Evolutionary conservation across 2,329 filamentous ascomycete genomes (phyloP).

Genomic region (Exophiala viscosa): DNA sequence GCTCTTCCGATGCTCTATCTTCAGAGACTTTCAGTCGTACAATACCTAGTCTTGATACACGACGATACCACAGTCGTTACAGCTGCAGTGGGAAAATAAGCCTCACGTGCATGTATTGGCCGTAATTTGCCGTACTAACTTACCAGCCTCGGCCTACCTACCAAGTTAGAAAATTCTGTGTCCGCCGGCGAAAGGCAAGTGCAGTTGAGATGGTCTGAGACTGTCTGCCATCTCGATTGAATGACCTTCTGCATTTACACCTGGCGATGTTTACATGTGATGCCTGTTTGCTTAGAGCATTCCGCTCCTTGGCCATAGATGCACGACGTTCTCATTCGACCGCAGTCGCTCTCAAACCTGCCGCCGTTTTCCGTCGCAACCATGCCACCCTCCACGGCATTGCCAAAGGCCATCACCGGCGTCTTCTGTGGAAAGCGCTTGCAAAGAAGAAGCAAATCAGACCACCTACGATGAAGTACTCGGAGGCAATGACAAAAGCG

Average conservation of each 20-base stretch:
- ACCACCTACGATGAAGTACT: slow-evolving; percentile 2
- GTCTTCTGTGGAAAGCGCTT: slow-evolving; percentile 11
- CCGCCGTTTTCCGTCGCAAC: slow-evolving; percentile 7
- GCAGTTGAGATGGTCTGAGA: background rate
- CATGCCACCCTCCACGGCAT: slow-evolving; percentile 25
- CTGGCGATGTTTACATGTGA: slow-evolving; percentile 26
- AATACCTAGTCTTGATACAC: too few species aligned
- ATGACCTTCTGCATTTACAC: background rate
- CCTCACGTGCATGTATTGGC: background rate
- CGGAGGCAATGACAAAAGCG: slow-evolving; percentile 8
- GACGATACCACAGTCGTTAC: background rate
- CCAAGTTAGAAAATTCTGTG: slow-evolving; percentile 5
- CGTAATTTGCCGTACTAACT: too few species aligned
- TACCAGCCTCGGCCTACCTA: slow-evolving; percentile 7
- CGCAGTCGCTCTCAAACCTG: background rate
- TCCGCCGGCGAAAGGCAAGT: background rate
- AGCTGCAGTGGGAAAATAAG: background rate
- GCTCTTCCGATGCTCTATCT: too few species aligned
- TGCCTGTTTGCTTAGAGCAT: slow-evolving; percentile 24
- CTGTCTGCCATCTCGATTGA: background rate
- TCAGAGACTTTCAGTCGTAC: too few species aligned
- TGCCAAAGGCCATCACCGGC: slow-evolving; percentile 26
- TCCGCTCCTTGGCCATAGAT: slow-evolving; percentile 2
- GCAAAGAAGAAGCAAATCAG: slow-evolving; percentile 1
- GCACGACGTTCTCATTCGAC: too few species aligned